These are phyloP conservation scores for Fusarium neocosmosporiellum DNA, from an alignment of 2,329 filamentous ascomycete species.

Conservation along the genomic window DNA sequence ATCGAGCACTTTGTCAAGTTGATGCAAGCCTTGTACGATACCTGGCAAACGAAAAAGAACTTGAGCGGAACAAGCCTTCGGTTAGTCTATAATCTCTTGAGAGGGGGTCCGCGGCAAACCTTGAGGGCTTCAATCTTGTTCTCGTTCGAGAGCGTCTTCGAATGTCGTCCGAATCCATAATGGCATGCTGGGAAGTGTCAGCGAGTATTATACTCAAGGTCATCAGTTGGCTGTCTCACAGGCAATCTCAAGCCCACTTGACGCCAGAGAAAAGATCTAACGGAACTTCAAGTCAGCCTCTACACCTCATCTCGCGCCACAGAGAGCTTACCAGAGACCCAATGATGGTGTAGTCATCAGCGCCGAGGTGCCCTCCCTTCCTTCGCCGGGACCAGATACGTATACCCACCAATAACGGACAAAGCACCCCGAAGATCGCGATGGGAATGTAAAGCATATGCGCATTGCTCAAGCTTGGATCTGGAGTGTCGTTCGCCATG, in stretches of 20 bases:
- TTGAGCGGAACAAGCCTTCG: neutral
- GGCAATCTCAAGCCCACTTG: slow-evolving; percentile 30
- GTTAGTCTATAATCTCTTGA: neutral
- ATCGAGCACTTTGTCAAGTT: slow-evolving; percentile 49
- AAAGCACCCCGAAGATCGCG: slow-evolving; percentile 38
- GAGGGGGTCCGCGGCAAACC: slow-evolving; percentile 5
- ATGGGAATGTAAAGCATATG: slow-evolving; percentile 42
- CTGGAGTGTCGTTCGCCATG: slow-evolving; percentile 17
- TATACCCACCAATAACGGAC: slow-evolving; percentile 31
- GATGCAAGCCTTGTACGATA: slow-evolving; percentile 48
- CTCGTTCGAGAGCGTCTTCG: slow-evolving; percentile 8
- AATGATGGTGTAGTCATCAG: slow-evolving; percentile 39
- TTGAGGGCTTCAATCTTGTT: slow-evolving; percentile 37
- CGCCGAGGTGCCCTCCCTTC: slow-evolving; percentile 32
- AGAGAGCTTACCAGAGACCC: slow-evolving; percentile 29
- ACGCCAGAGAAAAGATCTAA: slow-evolving; percentile 23
- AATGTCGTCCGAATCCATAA: slow-evolving; percentile 39
- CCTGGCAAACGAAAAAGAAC: slow-evolving; percentile 43
- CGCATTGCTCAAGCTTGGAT: slow-evolving; percentile 34
- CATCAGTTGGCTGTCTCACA: slow-evolving; percentile 9
- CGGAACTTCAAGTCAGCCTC: neutral
- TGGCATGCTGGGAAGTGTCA: slow-evolving; percentile 35
- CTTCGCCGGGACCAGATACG: slow-evolving; percentile 37
- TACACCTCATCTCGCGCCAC: neutral
- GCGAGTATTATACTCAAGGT: neutral